Evolutionary conservation across 192 early-diverging fungal genomes (phyloP), one percentile per base, ranked within the genome.

Genomic region (Gaertneriomyces semiglobifer): DNA sequence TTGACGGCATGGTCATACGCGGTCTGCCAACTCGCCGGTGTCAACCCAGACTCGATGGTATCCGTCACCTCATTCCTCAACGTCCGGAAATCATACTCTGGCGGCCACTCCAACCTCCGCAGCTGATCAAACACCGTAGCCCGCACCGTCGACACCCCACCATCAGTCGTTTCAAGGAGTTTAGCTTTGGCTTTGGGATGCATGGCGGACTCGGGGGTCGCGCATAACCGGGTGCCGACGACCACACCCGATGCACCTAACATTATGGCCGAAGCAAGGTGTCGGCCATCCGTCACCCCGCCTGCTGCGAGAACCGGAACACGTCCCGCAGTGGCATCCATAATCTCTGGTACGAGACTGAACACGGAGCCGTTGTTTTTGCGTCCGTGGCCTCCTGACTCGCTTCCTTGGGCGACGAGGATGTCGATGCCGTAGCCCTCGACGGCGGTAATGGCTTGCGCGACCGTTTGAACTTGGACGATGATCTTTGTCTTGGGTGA

Each of bases 321-420:
- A 4, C 33, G 55, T 4, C 38, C 55, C 5, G 20, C 55, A 14
- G 39, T 39, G 19, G 55, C 55, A 16, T 57, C 55, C 4, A 33
- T 8, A 39, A 57, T 16, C 0, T 57, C 55, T 0, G 55, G 55
- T 25, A 57, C 55, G 12, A 57, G 38, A 39, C 4, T 14, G 39
- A 57, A 9, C 33, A 46, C 44, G 51, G 16, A 65, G 10, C 39
- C 45, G 14, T 58, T 52, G 11, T 59, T 47, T 16, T 65, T 61
- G 11, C 63, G 58, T 6, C 79, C 79, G 62, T 81, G 79, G 19
- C 81, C 81, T 5, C 81, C 81, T 2, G 80, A 52, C 40, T 80
- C 81, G 12, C 68, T 72, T 10, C 81, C 81, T 54, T 82, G 81
- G 7, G 76, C 55, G 4, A 82, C 81, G 56, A 82, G 69, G 6